phyloP scores from a whole-genome alignment of 805 yeast species.

The Saturnispora saitoi region DNA sequence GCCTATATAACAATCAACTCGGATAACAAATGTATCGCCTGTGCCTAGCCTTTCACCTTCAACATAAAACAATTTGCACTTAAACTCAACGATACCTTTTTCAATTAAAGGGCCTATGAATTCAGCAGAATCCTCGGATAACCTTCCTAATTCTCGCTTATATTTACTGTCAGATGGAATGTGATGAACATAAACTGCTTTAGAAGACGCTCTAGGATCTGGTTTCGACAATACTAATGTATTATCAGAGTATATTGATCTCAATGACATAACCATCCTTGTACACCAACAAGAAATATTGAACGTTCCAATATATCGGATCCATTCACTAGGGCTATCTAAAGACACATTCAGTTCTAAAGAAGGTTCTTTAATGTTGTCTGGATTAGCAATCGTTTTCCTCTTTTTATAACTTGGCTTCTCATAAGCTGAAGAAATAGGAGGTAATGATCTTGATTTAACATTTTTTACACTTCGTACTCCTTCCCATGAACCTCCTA shows the following conservation, averaged over 20 bases:
- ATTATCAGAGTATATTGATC: constrained; percentile 36
- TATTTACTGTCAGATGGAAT: constrained; percentile 13
- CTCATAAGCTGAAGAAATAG: neutral
- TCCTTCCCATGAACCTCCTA: constrained; percentile 4
- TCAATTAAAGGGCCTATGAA: constrained; percentile 60
- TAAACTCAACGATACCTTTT: constrained; percentile 43
- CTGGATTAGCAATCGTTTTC: neutral
- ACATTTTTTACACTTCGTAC: neutral
- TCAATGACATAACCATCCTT: constrained; percentile 42
- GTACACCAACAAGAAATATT: constrained; percentile 66
- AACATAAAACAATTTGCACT: constrained; percentile 49
- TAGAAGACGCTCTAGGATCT: constrained; percentile 11
- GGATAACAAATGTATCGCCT: constrained; percentile 71
- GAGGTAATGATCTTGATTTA: neutral
- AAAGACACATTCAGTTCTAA: neutral
- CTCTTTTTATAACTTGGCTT: constrained; percentile 4
- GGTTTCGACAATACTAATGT: constrained; percentile 16
- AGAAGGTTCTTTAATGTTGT: neutral
- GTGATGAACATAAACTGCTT: constrained; percentile 22
- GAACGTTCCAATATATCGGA: constrained; percentile 46
- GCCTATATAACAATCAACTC: constrained; percentile 53
- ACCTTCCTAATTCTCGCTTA: constrained; percentile 64
- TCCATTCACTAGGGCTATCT: constrained; percentile 14
- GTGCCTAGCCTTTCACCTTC: constrained; percentile 46
- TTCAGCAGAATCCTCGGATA: constrained; percentile 61